phyloP scores from a whole-genome alignment of 1,284 basidiomycete species.

The Pseudozyma thailandica region DNA sequence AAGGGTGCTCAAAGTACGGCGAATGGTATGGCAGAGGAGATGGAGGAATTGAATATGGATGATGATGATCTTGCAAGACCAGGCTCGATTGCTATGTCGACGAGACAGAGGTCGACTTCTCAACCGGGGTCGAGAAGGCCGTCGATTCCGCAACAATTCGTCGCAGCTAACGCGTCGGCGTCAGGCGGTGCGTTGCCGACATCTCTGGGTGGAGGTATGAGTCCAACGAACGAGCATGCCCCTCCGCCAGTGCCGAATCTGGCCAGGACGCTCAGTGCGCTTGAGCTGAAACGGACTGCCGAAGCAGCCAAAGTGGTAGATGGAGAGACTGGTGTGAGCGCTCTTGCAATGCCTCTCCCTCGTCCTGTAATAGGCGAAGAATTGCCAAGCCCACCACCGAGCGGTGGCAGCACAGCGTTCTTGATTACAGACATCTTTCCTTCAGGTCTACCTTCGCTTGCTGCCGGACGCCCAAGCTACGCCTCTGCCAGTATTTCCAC shows the following conservation, averaged over 20 bases:
- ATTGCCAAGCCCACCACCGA: background rate
- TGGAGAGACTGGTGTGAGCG: background rate
- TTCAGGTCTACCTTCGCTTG: constrained; percentile 49
- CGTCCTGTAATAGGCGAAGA: background rate
- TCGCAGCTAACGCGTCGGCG: constrained; percentile 23
- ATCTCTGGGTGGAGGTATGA: background rate
- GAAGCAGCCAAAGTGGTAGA: background rate
- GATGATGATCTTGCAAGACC: background rate
- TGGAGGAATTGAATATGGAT: constrained; percentile 3
- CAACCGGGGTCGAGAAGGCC: constrained; percentile 53
- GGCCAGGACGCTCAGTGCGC: constrained; percentile 46
- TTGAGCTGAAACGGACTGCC: constrained; percentile 19
- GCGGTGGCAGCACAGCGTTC: constrained; percentile 2
- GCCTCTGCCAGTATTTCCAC: constrained; percentile 11
- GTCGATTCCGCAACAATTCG: constrained; percentile 46
- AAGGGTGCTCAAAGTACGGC: constrained; percentile 12
- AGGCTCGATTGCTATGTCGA: constrained; percentile 9
- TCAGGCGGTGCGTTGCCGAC: constrained; percentile 2
- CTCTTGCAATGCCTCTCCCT: constrained; percentile 36
- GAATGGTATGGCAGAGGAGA: constrained; percentile 6
- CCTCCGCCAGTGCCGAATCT: constrained; percentile 52
- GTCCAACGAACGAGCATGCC: constrained; percentile 4
- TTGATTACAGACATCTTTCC: constrained; percentile 54
- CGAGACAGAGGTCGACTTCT: constrained; percentile 49
- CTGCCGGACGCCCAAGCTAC: constrained; percentile 46